Percentiles rank a stretch among this genome's conserved stretches.
Conservation (phyloP, 1,284 basidiomycete genomes). For the Cutaneotrichosporon sp. region DNA sequence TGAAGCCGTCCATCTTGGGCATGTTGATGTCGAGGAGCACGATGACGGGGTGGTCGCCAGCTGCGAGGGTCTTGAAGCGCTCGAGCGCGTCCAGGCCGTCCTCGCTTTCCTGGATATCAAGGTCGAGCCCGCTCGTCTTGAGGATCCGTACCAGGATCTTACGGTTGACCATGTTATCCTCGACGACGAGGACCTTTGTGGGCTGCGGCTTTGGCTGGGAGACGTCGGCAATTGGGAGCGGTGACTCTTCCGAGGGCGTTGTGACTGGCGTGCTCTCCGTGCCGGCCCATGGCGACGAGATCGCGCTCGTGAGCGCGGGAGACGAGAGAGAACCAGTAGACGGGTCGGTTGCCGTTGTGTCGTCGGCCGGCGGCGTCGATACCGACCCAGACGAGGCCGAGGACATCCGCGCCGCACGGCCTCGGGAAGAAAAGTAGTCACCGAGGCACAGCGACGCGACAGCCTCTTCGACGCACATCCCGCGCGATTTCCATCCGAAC, state of each 20-base stretch:
- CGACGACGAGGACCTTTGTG: constrained; percentile 41
- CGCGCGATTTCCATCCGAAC: constrained; percentile 30
- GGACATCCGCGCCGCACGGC: neutral
- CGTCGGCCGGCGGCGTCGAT: neutral
- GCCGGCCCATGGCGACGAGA: neutral
- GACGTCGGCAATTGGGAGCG: neutral
- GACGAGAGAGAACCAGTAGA: neutral
- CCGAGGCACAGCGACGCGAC: constrained; percentile 37
- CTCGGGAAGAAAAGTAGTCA: constrained; percentile 36
- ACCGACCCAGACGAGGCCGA: neutral
- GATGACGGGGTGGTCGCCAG: constrained; percentile 15
- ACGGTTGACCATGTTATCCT: constrained; percentile 46
- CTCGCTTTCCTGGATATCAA: constrained; percentile 37
- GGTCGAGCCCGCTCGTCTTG: constrained; percentile 21
- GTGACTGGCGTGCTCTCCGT: neutral
- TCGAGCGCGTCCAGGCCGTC: constrained; percentile 43
- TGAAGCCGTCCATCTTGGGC: constrained; percentile 46
- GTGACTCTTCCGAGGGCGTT: neutral
- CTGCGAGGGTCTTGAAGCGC: constrained; percentile 31
- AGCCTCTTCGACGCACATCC: constrained; percentile 33
- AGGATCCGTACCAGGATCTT: constrained; percentile 45
- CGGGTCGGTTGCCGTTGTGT: neutral
- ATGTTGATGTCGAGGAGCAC: constrained; percentile 48
- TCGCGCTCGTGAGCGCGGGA: neutral
- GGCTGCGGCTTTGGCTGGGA: neutral